Evolutionary conservation across 2,329 filamentous ascomycete species (phyloP).

Genomic region (Ceratocystis colombiana): DNA sequence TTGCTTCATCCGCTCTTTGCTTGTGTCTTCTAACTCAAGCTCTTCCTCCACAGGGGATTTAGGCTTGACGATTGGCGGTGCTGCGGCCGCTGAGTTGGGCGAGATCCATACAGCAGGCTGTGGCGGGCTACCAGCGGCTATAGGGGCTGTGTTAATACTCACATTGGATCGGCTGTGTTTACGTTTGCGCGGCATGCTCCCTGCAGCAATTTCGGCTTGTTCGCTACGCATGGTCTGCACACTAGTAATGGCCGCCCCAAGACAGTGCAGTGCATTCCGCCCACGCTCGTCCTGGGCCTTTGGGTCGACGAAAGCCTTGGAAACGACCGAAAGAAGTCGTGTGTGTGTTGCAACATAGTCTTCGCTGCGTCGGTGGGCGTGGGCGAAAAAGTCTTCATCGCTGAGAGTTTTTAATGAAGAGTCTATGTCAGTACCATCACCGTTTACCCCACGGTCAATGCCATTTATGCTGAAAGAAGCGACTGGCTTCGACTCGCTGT

Average conservation of each 20-base stretch:
- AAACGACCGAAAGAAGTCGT: conserved; percentile 27
- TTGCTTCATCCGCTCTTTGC: conserved; percentile 29
- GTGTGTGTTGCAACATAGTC: conserved; percentile 25
- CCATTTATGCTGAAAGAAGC: background rate
- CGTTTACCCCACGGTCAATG: background rate
- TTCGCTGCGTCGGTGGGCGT: conserved; percentile 17
- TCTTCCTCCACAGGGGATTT: conserved; percentile 27
- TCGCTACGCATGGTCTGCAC: conserved; percentile 29
- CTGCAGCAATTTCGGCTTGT: conserved; percentile 7
- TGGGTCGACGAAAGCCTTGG: conserved; percentile 26
- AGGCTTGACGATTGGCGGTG: background rate
- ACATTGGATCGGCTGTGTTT: conserved; percentile 32
- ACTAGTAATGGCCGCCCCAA: conserved; percentile 45
- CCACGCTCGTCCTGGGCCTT: conserved; percentile 36
- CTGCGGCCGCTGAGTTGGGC: conserved; percentile 29
- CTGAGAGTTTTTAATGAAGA: background rate
- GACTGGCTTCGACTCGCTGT: background rate
- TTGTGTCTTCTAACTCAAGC: conserved; percentile 21
- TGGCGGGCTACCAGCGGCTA: background rate
- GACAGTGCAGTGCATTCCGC: conserved; percentile 48
- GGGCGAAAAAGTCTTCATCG: conserved; percentile 22
- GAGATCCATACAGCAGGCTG: conserved; percentile 25
- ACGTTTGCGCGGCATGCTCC: conserved; percentile 32
- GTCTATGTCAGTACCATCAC: background rate
- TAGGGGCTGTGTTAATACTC: conserved; percentile 17